These are phyloP conservation scores for Venturia nashicola DNA, from an alignment of 2,329 filamentous ascomycete genomes.

Conservation along the genomic window DNA sequence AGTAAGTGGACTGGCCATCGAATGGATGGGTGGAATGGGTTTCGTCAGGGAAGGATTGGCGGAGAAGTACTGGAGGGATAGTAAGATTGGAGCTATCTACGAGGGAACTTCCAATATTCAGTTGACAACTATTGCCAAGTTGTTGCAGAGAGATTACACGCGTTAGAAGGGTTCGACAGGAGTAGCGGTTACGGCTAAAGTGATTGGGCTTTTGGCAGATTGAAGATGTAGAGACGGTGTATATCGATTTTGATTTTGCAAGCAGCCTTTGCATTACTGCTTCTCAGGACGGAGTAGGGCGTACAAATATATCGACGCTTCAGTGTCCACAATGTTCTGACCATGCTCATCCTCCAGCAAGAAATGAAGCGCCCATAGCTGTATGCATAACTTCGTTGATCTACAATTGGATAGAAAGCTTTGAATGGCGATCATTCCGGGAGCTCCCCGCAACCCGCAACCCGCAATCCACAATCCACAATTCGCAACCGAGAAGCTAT, in stretches of 20 bases:
- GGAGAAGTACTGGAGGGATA: constrained; percentile 96
- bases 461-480: no score
- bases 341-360: no score
- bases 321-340: neutral
- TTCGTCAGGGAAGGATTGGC: constrained; percentile 93
- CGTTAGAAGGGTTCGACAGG: constrained; percentile 21
- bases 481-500: neutral
- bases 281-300: neutral
- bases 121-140: constrained; percentile 57
- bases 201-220: neutral
- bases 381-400: no score
- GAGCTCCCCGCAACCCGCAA: no score
- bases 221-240: neutral
- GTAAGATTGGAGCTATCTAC: constrained; percentile 97
- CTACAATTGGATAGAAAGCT: no score
- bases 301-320: neutral
- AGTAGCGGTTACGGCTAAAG: neutral
- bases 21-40: constrained; percentile 99
- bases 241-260: neutral
- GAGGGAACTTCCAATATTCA: constrained; percentile 78
- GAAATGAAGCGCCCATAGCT: no score
- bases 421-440: neutral
- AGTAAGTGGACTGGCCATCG: constrained; percentile 75
- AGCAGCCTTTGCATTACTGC: neutral
- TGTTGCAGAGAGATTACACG: constrained; percentile 58